Base-by-base conservation (phyloP, 208 protist genomes). In the Trypanosoma lewisi region DNA sequence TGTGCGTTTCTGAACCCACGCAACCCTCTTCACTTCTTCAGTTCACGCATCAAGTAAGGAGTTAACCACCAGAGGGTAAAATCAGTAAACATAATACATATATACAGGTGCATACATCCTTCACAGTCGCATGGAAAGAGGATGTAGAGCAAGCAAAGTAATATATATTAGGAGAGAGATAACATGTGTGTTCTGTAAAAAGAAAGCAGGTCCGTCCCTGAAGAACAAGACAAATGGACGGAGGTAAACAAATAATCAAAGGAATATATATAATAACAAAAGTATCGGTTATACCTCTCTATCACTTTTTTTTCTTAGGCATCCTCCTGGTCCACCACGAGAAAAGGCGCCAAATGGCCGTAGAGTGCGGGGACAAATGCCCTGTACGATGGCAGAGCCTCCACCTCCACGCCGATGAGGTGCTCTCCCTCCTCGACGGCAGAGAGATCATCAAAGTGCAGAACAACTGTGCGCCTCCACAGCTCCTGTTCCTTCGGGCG, bases 321-420 rank as follows among this genome's bases (percentile, higher is more conserved):
- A 57, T 67, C 53, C 45, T 75, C 61, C 12, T 47, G 6, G 7
- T 36, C 42, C 34, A 93, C 83, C 31, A 88, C 86, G 23, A 88
- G 77, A 60, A 93, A 93, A n/a, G 86, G 86, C 11, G 70, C 52
- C 25, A 93, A 50, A 39, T 82, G 70, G 17, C 62, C 59, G 53
- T 76, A 85, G 4, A 88, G 67, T 2, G 70, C 58, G 23, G 86
- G 72, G 21, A 93, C 60, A 72, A 93, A 90, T 19, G 82, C 68
- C 16, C 52, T 70, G 60, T 85, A 93, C 14, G 66, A 59, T 1
- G 59, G 55, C 31, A 63, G 49, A 21, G 80, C 69, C 25, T 60
- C 59, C 44, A 83, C 62, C 69, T 93, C 78, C 27, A 80, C 75
- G n/a, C 73, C 80, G 36, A 93, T 53, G 30, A 88, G 75, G 51